These are phyloP conservation scores for Lachnellula arida DNA, from an alignment of 2,329 filamentous ascomycete genomes.

Conservation along the genomic window DNA sequence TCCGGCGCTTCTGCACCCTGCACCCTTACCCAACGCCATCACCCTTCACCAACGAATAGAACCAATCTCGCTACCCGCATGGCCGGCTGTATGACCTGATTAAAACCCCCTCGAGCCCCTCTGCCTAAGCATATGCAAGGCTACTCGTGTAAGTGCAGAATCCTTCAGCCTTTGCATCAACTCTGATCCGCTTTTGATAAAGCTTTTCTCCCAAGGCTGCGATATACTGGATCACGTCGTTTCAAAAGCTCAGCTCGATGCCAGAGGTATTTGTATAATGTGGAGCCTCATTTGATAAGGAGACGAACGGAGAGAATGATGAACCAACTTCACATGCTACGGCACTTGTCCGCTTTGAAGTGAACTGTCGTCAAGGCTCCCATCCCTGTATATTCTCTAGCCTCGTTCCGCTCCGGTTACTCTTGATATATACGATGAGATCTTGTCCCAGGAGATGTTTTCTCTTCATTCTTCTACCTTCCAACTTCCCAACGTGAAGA, in stretches of 20 bases:
- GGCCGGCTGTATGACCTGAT: constrained; percentile 22
- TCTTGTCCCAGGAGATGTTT: not conserved
- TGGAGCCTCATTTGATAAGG: constrained; percentile 11
- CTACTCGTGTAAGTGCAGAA: constrained; percentile 6
- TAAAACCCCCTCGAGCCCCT: constrained; percentile 1
- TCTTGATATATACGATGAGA: constrained; percentile 26
- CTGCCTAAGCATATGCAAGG: not conserved
- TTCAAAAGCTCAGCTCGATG: constrained; percentile 13
- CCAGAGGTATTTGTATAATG: constrained; percentile 2
- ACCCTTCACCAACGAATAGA: constrained; percentile 3
- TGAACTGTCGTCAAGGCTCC: constrained; percentile 6
- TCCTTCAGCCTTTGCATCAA: constrained; percentile 13
- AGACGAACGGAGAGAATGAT: constrained; percentile 1
- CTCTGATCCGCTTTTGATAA: constrained; percentile 26
- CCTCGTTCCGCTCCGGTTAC: constrained; percentile 17
- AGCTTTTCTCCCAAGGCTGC: constrained; percentile 18
- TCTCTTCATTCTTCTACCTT: constrained; percentile 4
- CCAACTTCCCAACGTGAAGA: not conserved
- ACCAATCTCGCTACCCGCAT: constrained; percentile 1
- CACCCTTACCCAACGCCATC: constrained; percentile 2
- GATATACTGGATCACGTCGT: constrained; percentile 19
- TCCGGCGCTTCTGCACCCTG: not conserved
- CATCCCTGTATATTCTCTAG: constrained; percentile 25
- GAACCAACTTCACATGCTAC: constrained; percentile 22
- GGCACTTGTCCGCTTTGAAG: constrained; percentile 4